Evolutionary conservation across 2,329 filamentous ascomycete genomes (phyloP), one percentile per base, ranked within the genome.

Genomic region (Ceratocystis eucalypticola): DNA sequence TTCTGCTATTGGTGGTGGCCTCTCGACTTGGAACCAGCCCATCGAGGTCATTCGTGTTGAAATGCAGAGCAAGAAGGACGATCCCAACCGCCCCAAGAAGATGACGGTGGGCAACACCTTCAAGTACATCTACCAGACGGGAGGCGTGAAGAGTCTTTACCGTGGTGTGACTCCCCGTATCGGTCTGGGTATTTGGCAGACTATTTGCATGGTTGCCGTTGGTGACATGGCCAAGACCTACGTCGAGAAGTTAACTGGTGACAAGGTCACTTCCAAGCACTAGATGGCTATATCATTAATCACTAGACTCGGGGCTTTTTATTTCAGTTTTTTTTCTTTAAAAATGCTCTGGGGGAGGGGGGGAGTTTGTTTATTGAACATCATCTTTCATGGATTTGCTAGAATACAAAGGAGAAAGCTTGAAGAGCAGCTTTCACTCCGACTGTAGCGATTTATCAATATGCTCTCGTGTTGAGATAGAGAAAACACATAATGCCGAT

Each of bases 31-130:
- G 94, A 99, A 99, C 80, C 94, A 99, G 83, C 94, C 94, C 69
- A 99, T 99, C 76, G 94, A 99, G 84, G 94, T 99, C 75, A 96
- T 99, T 76, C 91, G 94, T 70, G 93, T 99, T 69, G 94, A 99
- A 84, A 96, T 99, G 91, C 94, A 99, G 86, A 96, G 90, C 81
- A 97, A 96, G 87, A 96, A 88, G 73, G 90, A 89, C 72, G 94
- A 99, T 76, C 92, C 94, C 69, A 97, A 97, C 82, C 88, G 94
- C 64, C 94, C 94, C 72, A 96, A 96, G 86, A 99, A 99, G 81
- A 88, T 99, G 88, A 97, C 91, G 63, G 94, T 99, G 69, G 89
- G 87, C 72, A 96, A 91, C 78, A 87, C 86, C 66, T 82, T 85
- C 76, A 80, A 76, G 72, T 99, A 99, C 80, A 97, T 99, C 77